Conservation (phyloP, 1,139 yeast species). For the Candida dubliniensis region DNA sequence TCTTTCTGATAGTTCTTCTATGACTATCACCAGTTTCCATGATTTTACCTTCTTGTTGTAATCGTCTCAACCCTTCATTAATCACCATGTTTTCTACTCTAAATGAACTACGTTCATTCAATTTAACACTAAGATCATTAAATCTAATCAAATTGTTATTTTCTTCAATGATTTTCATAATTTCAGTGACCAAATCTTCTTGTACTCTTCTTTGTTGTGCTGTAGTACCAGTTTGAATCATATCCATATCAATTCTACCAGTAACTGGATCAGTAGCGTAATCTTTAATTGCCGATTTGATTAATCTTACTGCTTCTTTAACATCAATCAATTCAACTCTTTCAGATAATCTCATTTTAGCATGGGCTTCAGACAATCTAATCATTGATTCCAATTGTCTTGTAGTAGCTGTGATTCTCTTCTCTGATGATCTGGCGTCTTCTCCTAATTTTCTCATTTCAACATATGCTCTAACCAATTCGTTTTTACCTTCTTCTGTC, state of each 20-base stretch:
- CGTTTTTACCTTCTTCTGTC: constrained; percentile 78
- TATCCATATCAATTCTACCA: constrained; percentile 95
- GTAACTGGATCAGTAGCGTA: constrained; percentile 98
- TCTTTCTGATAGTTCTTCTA: constrained; percentile 62
- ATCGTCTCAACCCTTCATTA: constrained; percentile 63
- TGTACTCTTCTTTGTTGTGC: constrained; percentile 79
- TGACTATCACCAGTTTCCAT: constrained; percentile 73
- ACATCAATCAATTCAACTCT: constrained; percentile 79
- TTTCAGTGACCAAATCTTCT: constrained; percentile 68
- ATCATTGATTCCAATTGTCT: constrained; percentile 96
- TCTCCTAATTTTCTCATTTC: constrained; percentile 95
- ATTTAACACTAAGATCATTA: constrained; percentile 57
- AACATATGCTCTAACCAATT: constrained; percentile 86
- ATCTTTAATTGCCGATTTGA: constrained; percentile 91
- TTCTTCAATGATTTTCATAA: constrained; percentile 49
- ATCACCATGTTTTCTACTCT: constrained; percentile 73
- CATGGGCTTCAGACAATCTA: constrained; percentile 93
- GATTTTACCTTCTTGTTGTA: constrained; percentile 75
- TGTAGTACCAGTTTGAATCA: constrained; percentile 95
- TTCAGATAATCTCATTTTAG: constrained; percentile 83
- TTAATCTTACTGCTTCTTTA: constrained; percentile 89
- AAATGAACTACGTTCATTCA: constrained; percentile 70
- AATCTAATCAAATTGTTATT: constrained; percentile 51
- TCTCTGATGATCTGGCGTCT: constrained; percentile 81
- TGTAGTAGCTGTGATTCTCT: constrained; percentile 95